Evolutionary conservation across 1,284 basidiomycete genomes (phyloP), one percentile per base, ranked within the genome.

Genomic region (Rhodotorula sp.): DNA sequence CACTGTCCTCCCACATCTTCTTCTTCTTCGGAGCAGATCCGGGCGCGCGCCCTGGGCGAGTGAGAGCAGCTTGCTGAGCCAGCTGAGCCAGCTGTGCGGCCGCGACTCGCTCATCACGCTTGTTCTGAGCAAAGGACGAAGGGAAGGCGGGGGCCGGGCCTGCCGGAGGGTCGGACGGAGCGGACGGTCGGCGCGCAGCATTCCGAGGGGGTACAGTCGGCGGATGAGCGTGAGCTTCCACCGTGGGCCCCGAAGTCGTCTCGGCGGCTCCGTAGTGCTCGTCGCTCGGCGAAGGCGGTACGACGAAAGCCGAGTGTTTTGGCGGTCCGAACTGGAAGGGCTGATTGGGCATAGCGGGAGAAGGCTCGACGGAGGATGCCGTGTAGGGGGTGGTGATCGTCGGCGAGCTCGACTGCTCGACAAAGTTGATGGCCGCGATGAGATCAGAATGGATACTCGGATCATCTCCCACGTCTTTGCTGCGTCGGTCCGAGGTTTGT

Each of bases 31-130:
- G 64, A 60, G 60, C 69, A 49, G 56, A 21, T 26, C 63, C 71
- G 7, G 61, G 58, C 12, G 67, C 56, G 4, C 74, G 70, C 0
- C 77, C 76, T 7, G 76, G 77, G 0, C 68, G 65, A 2, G 67
- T 68, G 6, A 72, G 63, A 4, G 75, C 69, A 23, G 67, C 68
- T 45, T 76, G 72, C 34, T 74, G 73, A 4, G 75, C 67, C 28
- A 69, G 69, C 47, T 76, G 70, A 15, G 77, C 77, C 47, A 73
- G 73, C 56, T 70, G 66, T 21, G 71, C 76, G 3, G 77, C 77
- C 3, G 77, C 77, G 2, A 64, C 54, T 14, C 77, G 69, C 50
- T 76, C 76, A 5, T 77, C 73, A 8, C 77, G 72, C 67, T 75
- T 77, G 66, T 74, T 74, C 47, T 69, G 62, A 2, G 71, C 71